Percentiles rank a stretch among this genome's conserved stretches.
These are phyloP conservation scores for Oryza glumipatula DNA, from an alignment of 176 grass and related monocot species.

Conservation along the genomic window DNA sequence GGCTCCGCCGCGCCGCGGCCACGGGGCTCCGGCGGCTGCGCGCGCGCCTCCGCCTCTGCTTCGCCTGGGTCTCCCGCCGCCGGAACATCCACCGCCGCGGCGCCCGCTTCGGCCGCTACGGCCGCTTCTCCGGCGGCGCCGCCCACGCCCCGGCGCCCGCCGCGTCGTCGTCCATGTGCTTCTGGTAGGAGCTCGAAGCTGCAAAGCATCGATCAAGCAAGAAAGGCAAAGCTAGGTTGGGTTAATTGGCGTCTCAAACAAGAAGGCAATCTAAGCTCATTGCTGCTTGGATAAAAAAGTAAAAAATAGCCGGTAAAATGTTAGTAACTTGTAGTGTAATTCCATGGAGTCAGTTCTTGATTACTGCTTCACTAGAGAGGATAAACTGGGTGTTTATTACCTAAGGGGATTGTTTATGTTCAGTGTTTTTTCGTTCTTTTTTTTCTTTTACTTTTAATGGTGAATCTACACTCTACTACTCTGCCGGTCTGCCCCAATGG, in stretches of 20 bases:
- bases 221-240: constrained; percentile 18
- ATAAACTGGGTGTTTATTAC: constrained; percentile 15
- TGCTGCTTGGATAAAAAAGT: constrained; percentile 24
- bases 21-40: constrained; percentile 43
- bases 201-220: neutral
- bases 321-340: neutral
- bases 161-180: constrained; percentile 39
- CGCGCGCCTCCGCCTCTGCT: constrained; percentile 54
- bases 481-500: too few relatives aligned
- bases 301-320: constrained; percentile 24
- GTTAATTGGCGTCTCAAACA: neutral
- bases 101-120: constrained; percentile 24
- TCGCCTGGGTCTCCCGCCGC: constrained; percentile 49
- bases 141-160: neutral
- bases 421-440: constrained; percentile 24
- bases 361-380: constrained; percentile 27
- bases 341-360: constrained; percentile 11
- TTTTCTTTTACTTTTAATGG: neutral
- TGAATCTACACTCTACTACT: constrained; percentile 8
- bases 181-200: constrained; percentile 27
- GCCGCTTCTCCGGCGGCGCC: constrained; percentile 44
- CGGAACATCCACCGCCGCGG: neutral
- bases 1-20: constrained; percentile 48
- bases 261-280: constrained; percentile 2
- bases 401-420: constrained; percentile 4